Conservation (phyloP, 306 rosid genomes). For the Prunus davidiana region DNA sequence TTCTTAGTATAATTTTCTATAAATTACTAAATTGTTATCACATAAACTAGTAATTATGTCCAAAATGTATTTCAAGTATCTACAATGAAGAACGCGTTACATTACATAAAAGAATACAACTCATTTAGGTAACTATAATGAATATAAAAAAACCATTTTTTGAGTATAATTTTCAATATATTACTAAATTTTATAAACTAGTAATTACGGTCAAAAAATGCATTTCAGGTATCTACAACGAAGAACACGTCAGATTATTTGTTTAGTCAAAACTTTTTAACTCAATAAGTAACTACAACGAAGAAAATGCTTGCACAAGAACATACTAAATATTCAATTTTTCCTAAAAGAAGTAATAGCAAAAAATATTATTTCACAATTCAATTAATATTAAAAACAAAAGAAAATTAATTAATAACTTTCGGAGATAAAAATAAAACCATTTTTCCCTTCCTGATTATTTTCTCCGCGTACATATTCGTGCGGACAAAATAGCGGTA, state of each 20-base stretch:
- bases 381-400: neutral
- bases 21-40: neutral
- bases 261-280: neutral
- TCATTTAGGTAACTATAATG: neutral
- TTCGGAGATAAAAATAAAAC: neutral
- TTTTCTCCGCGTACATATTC: neutral
- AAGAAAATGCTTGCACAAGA: neutral
- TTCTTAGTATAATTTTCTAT: too few species aligned
- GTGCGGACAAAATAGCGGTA: neutral
- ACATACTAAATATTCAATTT: neutral
- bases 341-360: neutral
- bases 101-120: neutral
- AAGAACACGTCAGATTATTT: neutral
- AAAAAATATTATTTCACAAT: neutral
- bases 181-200: too few species aligned
- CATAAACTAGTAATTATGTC: neutral
- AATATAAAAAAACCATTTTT: too few species aligned
- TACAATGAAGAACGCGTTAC: neutral
- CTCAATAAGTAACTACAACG: neutral
- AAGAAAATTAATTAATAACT: neutral
- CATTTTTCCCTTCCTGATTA: neutral
- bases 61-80: too few species aligned
- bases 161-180: too few species aligned
- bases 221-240: too few species aligned
- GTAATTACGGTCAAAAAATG: too few species aligned